phyloP scores from a whole-genome alignment of 495 filamentous ascomycete species.

The Bryoglossum gracile region DNA sequence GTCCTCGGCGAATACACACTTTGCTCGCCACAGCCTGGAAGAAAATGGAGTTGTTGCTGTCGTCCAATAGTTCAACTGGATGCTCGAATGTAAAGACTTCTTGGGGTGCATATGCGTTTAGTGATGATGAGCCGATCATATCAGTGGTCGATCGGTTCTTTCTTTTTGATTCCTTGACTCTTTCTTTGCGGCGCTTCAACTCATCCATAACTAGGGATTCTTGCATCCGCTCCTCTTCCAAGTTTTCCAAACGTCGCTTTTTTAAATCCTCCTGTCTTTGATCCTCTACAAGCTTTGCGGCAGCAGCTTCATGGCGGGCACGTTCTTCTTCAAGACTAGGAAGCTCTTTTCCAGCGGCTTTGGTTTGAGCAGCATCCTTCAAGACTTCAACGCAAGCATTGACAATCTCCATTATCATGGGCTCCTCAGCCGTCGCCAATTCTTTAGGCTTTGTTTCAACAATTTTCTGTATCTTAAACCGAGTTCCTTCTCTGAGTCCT shows the following conservation, averaged over 20 bases:
- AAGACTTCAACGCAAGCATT: conserved; percentile 77
- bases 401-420: conserved; percentile 88
- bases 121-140: conserved; percentile 16
- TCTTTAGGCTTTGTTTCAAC: conserved; percentile 62
- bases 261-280: conserved; percentile 41
- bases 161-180: conserved; percentile 45
- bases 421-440: conserved; percentile 48
- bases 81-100: conserved; percentile 64
- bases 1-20: conserved; percentile 48
- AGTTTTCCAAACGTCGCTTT: conserved; percentile 47
- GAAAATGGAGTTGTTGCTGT: conserved; percentile 43
- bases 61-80: conserved; percentile 52
- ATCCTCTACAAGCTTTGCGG: conserved; percentile 41
- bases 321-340: conserved; percentile 89
- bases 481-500: conserved; percentile 55
- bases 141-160: conserved; percentile 28
- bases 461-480: conserved; percentile 60
- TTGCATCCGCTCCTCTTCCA: conserved; percentile 69
- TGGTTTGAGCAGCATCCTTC: conserved; percentile 73
- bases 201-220: conserved; percentile 73
- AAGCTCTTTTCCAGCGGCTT: conserved; percentile 61
- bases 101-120: conserved; percentile 30
- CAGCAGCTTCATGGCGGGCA: conserved; percentile 51
- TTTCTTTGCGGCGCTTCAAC: conserved; percentile 53
- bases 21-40: conserved; percentile 62